These are phyloP conservation scores for Rhizophora apiculata DNA, from an alignment of 345 rosid genomes.

Conservation along the genomic window DNA sequence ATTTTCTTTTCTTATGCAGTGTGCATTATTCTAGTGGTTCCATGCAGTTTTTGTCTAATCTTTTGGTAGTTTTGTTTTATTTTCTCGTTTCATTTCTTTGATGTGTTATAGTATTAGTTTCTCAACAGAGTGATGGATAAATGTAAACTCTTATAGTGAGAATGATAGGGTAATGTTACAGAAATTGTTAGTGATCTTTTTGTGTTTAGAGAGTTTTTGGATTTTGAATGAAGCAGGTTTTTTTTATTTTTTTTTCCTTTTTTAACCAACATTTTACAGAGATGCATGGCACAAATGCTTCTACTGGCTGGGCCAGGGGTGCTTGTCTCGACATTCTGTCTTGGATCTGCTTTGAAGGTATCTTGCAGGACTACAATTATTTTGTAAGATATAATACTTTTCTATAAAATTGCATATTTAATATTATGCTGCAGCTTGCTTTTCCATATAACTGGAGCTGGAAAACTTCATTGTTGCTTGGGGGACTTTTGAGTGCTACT, in stretches of 20 bases:
- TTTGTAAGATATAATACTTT: neutral
- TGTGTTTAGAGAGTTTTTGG: neutral
- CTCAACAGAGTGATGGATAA: neutral
- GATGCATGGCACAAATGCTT: conserved; percentile 84
- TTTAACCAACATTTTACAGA: conserved; percentile 34
- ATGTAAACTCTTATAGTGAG: neutral
- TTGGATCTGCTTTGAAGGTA: conserved; percentile 82
- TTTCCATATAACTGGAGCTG: conserved; percentile 93
- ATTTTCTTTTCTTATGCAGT: too few relatives aligned
- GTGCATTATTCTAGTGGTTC: too few relatives aligned
- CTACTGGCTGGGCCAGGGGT: conserved; percentile 98
- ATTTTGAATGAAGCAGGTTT: neutral
- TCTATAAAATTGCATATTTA: conserved; percentile 4
- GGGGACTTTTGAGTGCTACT: conserved; percentile 95
- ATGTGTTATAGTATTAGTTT: neutral
- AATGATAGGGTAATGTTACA: neutral
- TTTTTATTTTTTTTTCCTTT: conserved; percentile 3
- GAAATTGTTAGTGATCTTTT: neutral
- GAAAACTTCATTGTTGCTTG: conserved; percentile 89
- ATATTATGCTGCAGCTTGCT: conserved; percentile 48
- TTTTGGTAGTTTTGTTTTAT: too few relatives aligned
- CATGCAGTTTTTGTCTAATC: too few relatives aligned
- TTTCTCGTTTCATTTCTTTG: neutral
- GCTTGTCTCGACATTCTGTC: conserved; percentile 72
- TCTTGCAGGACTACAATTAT: neutral